Conservation (phyloP, 2,329 filamentous ascomycete species). For the Chaetomiaceae sp. region DNA sequence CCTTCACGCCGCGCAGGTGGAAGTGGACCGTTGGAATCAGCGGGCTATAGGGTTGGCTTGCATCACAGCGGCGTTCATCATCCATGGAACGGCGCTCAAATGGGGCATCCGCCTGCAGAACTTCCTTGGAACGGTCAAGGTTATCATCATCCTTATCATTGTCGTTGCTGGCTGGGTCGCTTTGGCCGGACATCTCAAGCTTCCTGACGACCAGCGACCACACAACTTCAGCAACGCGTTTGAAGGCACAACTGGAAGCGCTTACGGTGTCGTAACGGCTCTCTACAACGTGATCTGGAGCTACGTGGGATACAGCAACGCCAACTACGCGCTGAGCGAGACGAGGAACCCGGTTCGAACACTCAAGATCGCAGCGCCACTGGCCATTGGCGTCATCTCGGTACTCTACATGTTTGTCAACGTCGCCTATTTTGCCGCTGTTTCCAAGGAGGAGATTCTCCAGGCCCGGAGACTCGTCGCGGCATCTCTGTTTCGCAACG, state of each 20-base stretch:
- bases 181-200: constrained; percentile 53
- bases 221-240: constrained; percentile 60
- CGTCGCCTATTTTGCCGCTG: constrained; percentile 59
- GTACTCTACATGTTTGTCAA: constrained; percentile 62
- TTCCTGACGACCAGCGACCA: constrained; percentile 45
- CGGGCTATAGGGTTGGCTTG: constrained; percentile 60
- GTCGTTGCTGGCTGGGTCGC: constrained; percentile 57
- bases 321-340: constrained; percentile 61
- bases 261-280: constrained; percentile 62
- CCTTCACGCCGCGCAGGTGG: constrained; percentile 55
- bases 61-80: constrained; percentile 57
- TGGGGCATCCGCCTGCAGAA: constrained; percentile 65
- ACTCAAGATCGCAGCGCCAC: constrained; percentile 57
- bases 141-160: constrained; percentile 60
- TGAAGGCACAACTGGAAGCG: constrained; percentile 57
- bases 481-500: constrained; percentile 50
- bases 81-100: constrained; percentile 58
- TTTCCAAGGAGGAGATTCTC: constrained; percentile 48
- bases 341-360: constrained; percentile 60
- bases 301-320: constrained; percentile 63
- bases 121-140: constrained; percentile 57
- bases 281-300: constrained; percentile 68
- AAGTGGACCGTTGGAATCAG: constrained; percentile 61
- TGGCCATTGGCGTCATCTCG: constrained; percentile 52
- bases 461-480: constrained; percentile 46